Base-by-base conservation (phyloP, 2,329 filamentous ascomycete genomes). In the Colletotrichum liaoningense region DNA sequence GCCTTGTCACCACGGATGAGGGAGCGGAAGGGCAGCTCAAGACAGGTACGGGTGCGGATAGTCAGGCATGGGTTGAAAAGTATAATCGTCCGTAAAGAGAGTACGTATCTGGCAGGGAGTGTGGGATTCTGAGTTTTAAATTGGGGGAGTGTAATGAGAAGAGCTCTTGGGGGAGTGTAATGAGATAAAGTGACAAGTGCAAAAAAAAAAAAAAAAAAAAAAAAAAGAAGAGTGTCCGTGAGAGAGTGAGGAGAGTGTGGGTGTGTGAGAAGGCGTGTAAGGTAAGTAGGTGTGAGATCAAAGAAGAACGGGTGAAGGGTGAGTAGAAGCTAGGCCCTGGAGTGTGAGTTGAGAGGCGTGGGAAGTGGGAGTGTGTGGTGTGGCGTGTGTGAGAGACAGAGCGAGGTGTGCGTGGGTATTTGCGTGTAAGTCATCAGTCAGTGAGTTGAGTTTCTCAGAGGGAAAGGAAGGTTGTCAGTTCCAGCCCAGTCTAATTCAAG, bases 341-440 rank as follows among this genome's bases (percentile, higher is more conserved):
- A 28, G 26, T 54, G 26, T 66, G 57, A 52, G 72, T 55, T 24
- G 67, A 42, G 63, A 58, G 42, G 63, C 26, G 54, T 24, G 68
- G 67, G 42, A 74, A 66, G 63, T 65, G 60, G 63, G 63, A 55
- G 58, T 65, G 55, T 66, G 56, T 70, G 74, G 69, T 76, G 67
- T 42, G 74, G 69, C 28, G 73, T 75, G 72, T 72, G 74, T 67
- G 77, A 35, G 33, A 35, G 33, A 69, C 76, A 69, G 77, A 69
- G 77, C 67, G 77, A 67, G 77, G 79, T 71, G 63, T 76, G 76
- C 59, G 75, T 73, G 42, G 46, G 55, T 65, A 56, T 62, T 24
- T 24, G 26, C 57, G 65, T 72, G 58, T 69, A 72, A 69, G 65
- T 72, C 58, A 55, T 69, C 58, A 59, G 65, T 69, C 64, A 42